Conservation (phyloP, 345 rosid genomes). For the Excoecaria agallocha region DNA sequence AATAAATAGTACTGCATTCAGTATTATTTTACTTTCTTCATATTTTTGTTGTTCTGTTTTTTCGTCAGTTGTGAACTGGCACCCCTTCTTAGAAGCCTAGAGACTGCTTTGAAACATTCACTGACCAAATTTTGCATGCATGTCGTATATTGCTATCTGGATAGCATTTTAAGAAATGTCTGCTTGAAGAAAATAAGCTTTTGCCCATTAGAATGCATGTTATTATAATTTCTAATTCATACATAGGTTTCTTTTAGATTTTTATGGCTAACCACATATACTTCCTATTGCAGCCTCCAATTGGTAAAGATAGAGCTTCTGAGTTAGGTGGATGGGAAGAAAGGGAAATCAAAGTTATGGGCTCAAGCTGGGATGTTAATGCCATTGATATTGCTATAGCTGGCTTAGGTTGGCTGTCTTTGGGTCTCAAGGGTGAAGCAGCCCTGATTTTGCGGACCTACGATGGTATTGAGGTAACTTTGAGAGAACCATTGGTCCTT, state of each 20-base stretch:
- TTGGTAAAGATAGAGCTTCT: conserved; percentile 51
- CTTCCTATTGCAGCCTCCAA: conserved; percentile 67
- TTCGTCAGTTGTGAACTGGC: no score
- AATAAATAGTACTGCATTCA: no score
- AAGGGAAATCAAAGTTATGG: conserved; percentile 61
- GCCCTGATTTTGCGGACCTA: conserved; percentile 62
- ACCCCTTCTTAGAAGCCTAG: no score
- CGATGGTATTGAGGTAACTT: conserved; percentile 60
- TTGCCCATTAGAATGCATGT: background rate
- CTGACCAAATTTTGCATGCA: no score
- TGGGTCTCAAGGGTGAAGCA: conserved; percentile 92
- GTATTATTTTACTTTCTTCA: no score
- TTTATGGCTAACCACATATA: conserved; percentile 5
- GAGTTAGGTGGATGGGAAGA: conserved; percentile 78
- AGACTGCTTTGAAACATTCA: no score
- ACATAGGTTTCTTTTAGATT: background rate
- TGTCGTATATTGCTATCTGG: no score
- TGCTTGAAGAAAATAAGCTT: background rate
- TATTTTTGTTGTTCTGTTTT: no score
- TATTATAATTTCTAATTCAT: background rate
- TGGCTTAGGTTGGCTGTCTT: conserved; percentile 85
- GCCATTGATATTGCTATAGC: conserved; percentile 74
- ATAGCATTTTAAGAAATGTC: no score
- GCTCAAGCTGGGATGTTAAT: conserved; percentile 85
- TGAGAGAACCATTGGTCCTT: conserved; percentile 81